A percentile compares a stretch with the other conserved stretches of the same genome.
These are phyloP conservation scores for Solidago caesia DNA, from an alignment of 129 eudicot species.

Conservation along the genomic window DNA sequence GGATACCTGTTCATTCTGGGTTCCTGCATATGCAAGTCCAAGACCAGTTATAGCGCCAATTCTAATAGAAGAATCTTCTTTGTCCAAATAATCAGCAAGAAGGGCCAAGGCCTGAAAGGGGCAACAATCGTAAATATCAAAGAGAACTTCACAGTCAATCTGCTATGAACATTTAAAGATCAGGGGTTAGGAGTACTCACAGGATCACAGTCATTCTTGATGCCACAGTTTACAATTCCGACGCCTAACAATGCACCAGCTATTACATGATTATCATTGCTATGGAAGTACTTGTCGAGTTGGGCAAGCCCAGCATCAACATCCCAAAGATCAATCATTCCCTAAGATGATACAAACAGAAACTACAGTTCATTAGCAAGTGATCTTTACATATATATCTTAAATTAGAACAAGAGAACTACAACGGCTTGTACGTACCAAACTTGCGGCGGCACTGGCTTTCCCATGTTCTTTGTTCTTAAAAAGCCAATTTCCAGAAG, in stretches of 20 bases:
- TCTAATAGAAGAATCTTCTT: constrained; percentile 70
- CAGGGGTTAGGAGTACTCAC: constrained; percentile 41
- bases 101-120: constrained; percentile 70
- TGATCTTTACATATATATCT: background rate
- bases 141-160: background rate
- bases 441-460: constrained; percentile 98
- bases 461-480: constrained; percentile 98
- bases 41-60: constrained; percentile 87
- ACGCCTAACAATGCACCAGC: constrained; percentile 93
- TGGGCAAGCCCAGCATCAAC: constrained; percentile 96
- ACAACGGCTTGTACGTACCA: constrained; percentile 48
- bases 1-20: constrained; percentile 56
- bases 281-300: constrained; percentile 90
- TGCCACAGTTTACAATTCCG: constrained; percentile 86
- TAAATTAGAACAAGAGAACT: background rate
- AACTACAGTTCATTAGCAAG: background rate
- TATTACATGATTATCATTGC: constrained; percentile 73
- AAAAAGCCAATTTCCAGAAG: constrained; percentile 88
- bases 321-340: constrained; percentile 95
- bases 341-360: constrained; percentile 40
- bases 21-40: constrained; percentile 87
- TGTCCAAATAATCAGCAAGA: constrained; percentile 68
- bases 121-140: background rate
- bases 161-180: background rate
- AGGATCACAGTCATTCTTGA: constrained; percentile 93